phyloP scores from a whole-genome alignment of 331 rosid species.

The Arachis monticola region DNA sequence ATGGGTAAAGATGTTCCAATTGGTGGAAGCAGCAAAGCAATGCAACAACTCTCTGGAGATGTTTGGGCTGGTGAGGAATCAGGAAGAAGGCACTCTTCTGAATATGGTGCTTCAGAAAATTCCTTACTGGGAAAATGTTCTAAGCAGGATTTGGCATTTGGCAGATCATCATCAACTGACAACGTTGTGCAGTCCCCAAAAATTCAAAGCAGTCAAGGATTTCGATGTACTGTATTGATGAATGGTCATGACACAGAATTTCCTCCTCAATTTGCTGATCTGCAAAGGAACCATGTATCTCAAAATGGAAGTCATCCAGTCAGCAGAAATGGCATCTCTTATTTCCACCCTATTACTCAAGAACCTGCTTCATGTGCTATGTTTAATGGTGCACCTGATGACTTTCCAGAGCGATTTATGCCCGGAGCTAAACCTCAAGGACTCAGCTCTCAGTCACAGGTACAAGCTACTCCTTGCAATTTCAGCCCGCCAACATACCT shows the following conservation, averaged over 20 bases:
- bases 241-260: conserved; percentile 46
- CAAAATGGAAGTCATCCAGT: conserved; percentile 51
- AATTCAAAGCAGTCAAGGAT: conserved; percentile 43
- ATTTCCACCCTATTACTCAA: conserved; percentile 49
- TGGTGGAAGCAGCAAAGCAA: conserved; percentile 73
- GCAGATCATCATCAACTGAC: conserved; percentile 45
- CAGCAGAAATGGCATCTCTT: conserved; percentile 48
- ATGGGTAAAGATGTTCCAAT: conserved; percentile 99
- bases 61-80: conserved; percentile 69
- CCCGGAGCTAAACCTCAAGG: conserved; percentile 62
- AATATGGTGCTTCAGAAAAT: conserved; percentile 47
- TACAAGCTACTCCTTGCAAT: conserved; percentile 46
- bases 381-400: conserved; percentile 45
- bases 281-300: conserved; percentile 44
- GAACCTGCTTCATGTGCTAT: conserved; percentile 49
- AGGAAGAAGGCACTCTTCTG: conserved; percentile 50
- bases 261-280: conserved; percentile 47
- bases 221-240: conserved; percentile 39
- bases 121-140: conserved; percentile 51
- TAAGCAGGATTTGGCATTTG: conserved; percentile 53
- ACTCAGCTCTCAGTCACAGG: conserved; percentile 51
- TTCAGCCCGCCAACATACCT: conserved; percentile 40
- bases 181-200: conserved; percentile 42
- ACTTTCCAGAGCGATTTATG: conserved; percentile 51
- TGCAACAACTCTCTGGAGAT: conserved; percentile 56